phyloP scores from a whole-genome alignment of 495 filamentous ascomycete species.

The Aspergillus diversus region DNA sequence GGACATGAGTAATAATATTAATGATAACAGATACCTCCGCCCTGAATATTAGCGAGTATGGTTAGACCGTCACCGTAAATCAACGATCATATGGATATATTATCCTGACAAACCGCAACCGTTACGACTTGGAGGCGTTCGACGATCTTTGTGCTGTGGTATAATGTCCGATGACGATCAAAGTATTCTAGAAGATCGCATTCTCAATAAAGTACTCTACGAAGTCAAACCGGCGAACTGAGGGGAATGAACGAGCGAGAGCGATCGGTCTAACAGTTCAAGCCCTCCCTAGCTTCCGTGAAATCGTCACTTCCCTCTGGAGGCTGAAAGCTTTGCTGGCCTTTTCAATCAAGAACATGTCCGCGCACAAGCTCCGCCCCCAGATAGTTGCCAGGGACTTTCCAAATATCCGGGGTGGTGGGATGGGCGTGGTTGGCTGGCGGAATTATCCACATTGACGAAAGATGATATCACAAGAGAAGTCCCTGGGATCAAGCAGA shows the following conservation, averaged over 20 bases:
- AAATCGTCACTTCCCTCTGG: background rate
- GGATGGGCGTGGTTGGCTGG: background rate
- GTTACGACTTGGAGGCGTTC: background rate
- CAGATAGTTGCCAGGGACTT: background rate
- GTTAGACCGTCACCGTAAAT: no score
- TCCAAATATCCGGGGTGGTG: background rate
- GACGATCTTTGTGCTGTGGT: conserved; percentile 2
- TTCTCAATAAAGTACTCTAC: background rate
- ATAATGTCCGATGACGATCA: background rate
- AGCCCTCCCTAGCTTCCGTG: background rate
- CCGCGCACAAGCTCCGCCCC: background rate
- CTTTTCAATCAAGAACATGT: no score
- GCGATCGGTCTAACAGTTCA: no score
- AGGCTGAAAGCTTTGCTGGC: background rate
- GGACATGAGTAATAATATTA: no score
- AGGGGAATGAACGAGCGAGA: background rate
- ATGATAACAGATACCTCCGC: no score
- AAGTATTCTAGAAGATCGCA: no score
- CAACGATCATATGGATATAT: no score
- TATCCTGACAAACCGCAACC: no score
- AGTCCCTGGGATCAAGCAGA: background rate
- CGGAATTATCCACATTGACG: background rate
- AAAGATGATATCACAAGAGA: conserved; percentile 1
- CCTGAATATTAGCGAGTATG: no score
- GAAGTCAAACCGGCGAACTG: background rate